Evolutionary conservation across 1,284 basidiomycete genomes (phyloP), one percentile per base, ranked within the genome.

Genomic region (Athelia sp.): DNA sequence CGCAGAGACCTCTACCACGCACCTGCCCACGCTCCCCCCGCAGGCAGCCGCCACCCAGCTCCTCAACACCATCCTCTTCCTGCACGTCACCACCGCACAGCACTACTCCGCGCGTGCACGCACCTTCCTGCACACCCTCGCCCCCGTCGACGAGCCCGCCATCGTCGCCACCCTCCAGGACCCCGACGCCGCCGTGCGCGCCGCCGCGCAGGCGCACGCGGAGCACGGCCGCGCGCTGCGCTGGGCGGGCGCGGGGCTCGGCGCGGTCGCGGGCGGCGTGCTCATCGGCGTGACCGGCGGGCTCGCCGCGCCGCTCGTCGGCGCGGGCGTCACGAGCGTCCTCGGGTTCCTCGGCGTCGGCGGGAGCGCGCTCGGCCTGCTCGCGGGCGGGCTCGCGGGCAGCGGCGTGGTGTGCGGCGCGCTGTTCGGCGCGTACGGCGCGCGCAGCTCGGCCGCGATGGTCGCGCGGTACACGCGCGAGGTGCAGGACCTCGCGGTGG

Each of bases 381-480:
- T 82, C 3, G 76, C 76, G 1, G 76, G 68, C 38, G 79, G 78
- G 6, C 66, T 82, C 3, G 80, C 79, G 9, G 69, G 79, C 32
- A 81, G 79, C 1, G 74, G 73, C 13, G 72, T 79, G 9, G 73
- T 82, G 0, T 81, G 79, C 54, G 79, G 77, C 9, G 72, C 78
- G 10, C 61, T 82, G 1, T 83, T 82, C 58, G 80, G 81, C 2
- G 76, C 65, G 2, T 82, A 82, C 55, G 79, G 79, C 3, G 79
- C 79, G 8, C 68, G 63, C 32, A 69, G 68, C 31, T 73, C 74
- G 0, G 76, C 74, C 2, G 64, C 60, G 13, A 78, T 79, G 70
- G 70, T 81, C 17, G 66, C 67, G 45, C 66, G 75, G 23, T 77
- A 79, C 57, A 78, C 75, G 21, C 61, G 72, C 46, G 79, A 81